phyloP scores from a whole-genome alignment of 169 alveolate species.

The Blepharisma undulans region DNA sequence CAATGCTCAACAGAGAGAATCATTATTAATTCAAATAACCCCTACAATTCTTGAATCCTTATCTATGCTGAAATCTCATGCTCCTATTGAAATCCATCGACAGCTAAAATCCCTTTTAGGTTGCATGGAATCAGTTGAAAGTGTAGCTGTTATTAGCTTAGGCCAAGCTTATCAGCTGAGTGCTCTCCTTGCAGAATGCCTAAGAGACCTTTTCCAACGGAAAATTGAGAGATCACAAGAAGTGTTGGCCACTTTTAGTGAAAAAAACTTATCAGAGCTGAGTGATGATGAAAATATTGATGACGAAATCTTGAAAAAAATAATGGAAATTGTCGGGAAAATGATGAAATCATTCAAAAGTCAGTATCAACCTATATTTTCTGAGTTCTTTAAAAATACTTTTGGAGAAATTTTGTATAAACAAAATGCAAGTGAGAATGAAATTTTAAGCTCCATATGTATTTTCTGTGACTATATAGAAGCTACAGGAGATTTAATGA shows the following conservation, averaged over 20 bases:
- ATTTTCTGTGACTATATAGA: slow-evolving; percentile 29
- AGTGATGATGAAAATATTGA: not conserved
- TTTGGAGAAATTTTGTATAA: not conserved
- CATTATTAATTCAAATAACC: not conserved
- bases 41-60: not conserved
- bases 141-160: not conserved
- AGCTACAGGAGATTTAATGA: slow-evolving; percentile 9
- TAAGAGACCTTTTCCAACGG: not conserved
- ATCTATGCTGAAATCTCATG: not conserved
- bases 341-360: slow-evolving; percentile 25
- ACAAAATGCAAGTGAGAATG: slow-evolving; percentile 11
- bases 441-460: not conserved
- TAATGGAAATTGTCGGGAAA: slow-evolving; percentile 1
- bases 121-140: not conserved
- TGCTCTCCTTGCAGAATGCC: not conserved
- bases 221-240: not conserved
- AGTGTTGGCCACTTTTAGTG: not conserved
- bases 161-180: not conserved
- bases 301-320: not conserved
- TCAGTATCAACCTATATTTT: not conserved
- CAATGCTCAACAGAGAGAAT: not conserved
- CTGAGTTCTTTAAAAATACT: not conserved
- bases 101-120: not conserved
- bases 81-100: not conserved
- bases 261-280: not conserved